These are phyloP conservation scores for Ganoderma lingzhi DNA, from an alignment of 1,284 basidiomycete species.

Conservation along the genomic window DNA sequence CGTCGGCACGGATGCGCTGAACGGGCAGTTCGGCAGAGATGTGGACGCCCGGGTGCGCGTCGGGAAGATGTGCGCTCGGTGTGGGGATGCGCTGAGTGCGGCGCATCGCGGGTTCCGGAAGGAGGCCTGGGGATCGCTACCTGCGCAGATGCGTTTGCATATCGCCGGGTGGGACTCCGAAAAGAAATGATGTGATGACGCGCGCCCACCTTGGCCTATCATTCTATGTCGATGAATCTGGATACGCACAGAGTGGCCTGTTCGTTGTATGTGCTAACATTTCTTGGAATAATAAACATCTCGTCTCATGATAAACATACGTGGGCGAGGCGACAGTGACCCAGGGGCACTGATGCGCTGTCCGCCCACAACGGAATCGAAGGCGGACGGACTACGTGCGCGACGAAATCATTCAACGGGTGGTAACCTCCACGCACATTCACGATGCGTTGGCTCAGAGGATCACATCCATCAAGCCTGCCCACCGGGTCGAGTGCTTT, in stretches of 20 bases:
- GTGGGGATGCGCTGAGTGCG: neutral
- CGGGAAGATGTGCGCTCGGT: neutral
- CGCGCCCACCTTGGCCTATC: too few relatives aligned
- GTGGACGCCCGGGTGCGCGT: neutral
- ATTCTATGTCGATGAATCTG: too few relatives aligned
- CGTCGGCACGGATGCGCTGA: neutral
- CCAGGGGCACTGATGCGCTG: too few relatives aligned
- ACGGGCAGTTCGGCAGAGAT: neutral
- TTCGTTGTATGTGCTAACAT: neutral
- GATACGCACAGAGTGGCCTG: too few relatives aligned
- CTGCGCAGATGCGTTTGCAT: rapidly evolving
- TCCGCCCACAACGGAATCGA: too few relatives aligned
- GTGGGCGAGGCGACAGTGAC: neutral
- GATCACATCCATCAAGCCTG: too few relatives aligned
- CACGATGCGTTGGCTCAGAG: too few relatives aligned
- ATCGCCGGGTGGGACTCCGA: neutral
- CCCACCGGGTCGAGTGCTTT: too few relatives aligned
- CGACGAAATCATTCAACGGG: too few relatives aligned
- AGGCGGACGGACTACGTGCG: too few relatives aligned
- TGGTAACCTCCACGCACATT: too few relatives aligned
- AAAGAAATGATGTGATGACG: neutral
- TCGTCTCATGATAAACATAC: neutral
- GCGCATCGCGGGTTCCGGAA: neutral
- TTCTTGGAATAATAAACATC: neutral
- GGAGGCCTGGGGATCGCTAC: neutral